Evolutionary conservation across 257 asterid species (phyloP).

Genomic region (Ocimum tenuiflorum): DNA sequence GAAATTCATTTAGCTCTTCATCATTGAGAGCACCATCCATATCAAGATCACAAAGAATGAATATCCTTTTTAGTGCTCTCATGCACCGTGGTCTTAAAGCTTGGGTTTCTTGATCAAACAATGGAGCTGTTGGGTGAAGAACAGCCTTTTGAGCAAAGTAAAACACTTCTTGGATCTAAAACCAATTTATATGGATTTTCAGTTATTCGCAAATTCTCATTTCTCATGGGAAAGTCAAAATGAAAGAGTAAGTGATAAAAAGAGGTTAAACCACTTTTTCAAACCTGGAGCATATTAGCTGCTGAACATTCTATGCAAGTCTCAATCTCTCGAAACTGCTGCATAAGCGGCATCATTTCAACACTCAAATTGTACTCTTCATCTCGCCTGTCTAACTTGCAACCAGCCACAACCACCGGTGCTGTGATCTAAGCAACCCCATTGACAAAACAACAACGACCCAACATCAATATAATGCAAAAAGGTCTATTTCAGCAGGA

Average conservation of each 20-base stretch:
- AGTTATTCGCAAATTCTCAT: background rate
- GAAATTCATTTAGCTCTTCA: slow-evolving; percentile 89
- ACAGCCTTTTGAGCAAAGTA: slow-evolving; percentile 95
- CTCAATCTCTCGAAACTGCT: slow-evolving; percentile 89
- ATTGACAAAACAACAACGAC: slow-evolving; percentile 12
- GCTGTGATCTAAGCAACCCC: slow-evolving; percentile 55
- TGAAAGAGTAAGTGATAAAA: background rate
- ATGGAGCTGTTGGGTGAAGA: slow-evolving; percentile 93
- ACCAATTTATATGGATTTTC: slow-evolving; percentile 17
- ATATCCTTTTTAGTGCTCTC: slow-evolving; percentile 82
- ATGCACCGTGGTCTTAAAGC: slow-evolving; percentile 75
- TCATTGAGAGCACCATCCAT: slow-evolving; percentile 85
- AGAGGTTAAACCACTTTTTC: slow-evolving; percentile 10
- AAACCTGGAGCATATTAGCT: slow-evolving; percentile 78
- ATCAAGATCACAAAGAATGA: slow-evolving; percentile 83
- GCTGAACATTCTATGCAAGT: slow-evolving; percentile 95
- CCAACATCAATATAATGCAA: background rate
- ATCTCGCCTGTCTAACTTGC: slow-evolving; percentile 82
- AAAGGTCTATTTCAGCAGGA: slow-evolving; percentile 1
- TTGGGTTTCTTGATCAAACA: slow-evolving; percentile 86
- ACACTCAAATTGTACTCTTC: slow-evolving; percentile 59
- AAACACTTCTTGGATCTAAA: slow-evolving; percentile 84
- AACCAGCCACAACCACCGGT: slow-evolving; percentile 88
- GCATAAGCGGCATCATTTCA: slow-evolving; percentile 85
- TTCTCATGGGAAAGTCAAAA: background rate